Base-by-base conservation (phyloP, 2,329 filamentous ascomycete species). In the Bisporella sp. region DNA sequence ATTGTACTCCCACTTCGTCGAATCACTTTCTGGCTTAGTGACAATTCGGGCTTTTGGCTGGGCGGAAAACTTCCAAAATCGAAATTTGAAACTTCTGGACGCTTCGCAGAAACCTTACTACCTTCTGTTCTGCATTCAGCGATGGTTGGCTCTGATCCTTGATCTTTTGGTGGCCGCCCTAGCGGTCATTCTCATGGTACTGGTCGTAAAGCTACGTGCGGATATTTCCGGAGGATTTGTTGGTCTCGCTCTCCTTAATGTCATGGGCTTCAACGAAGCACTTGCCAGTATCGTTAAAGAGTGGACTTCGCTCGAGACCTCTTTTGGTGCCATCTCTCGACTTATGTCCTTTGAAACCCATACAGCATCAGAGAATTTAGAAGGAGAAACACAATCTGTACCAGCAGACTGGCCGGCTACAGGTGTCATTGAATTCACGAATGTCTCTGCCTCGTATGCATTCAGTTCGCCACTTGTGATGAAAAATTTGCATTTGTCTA, bases 51-150 rank as follows among this genome's bases (percentile, higher is more conserved):
- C 72, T 4, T 76, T 74, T 52, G 68, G 69, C 7, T 76, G 73
- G 73, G 62, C 43, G 4, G 40, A 54, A 11, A 39, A 48, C 11
- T 54, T 52, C 31, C 31, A 46, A 28, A 49, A 54, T 7, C 45
- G 50, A 53, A 79, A 77, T 50, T 62, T 73, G 12, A 54, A 58
- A 4, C 67, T 78, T 0, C 65, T 84, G 1, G 76, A 83, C 52
- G 64, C 64, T 5, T 79, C 78, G 0, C 80, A 83, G 55, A 67
- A 70, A 30, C 78, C 79, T 0, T 78, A 76, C 49, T 84, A 84
- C 56, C 69, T 81, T 0, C 68, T 82, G 6, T 76, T 73, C 51
- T 73, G 74, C 45, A 72, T 81, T 3, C 81, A 84, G 59, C 70
- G 76, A 29, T 83, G 79, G 79, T 69, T 83, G 1, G 68, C 62